Base-by-base conservation (phyloP, 2,329 filamentous ascomycete species). In the Chaetomiaceae sp. region DNA sequence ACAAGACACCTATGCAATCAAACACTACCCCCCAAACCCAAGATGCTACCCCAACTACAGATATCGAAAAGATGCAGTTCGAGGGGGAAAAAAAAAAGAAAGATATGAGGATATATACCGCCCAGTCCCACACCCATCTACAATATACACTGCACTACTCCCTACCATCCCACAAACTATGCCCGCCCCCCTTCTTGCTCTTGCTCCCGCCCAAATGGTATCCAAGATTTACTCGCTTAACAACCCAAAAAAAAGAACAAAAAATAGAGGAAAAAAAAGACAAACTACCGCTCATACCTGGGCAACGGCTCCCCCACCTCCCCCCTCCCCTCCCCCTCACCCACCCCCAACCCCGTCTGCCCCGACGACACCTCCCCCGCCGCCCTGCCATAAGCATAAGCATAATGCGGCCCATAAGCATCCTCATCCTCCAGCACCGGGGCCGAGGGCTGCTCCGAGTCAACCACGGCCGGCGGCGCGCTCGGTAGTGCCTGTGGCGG, bases 361-460 rank as follows among this genome's bases (percentile, higher is more conserved):
- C 31, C 16, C 23, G 44, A 19, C 33, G 49, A 52, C 0, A 50
- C 30, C 8, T 48, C 57, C 3, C 45, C 20, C 1, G 25, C 46
- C 0, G 50, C 45, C 2, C 51, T 40, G 1, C 54, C 55, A 38
- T 63, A 64, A 2, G 61, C 40, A 37, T 60, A 64, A 39, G 61
- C 40, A 37, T 60, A 64, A 39, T 62, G 50, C 19, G 48, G 44
- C 1, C 63, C 64, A 53, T 67, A 68, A 16, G 58, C 51, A 48
- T 60, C 53, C 62, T 73, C 68, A 58, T 83, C 53, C 61, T 73
- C 67, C 60, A 86, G 67, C 21, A 74, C 66, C 4, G 82, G 83
- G 5, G 83, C 82, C 40, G 77, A 79, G 2, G 81, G 78, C 58
- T n/a, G n/a, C n/a, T 72, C 71, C 43, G 57, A 56, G 9, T 57